Evolutionary conservation across 768 basidiomycete genomes (phyloP).

Genomic region (Austroboletus festivus): DNA sequence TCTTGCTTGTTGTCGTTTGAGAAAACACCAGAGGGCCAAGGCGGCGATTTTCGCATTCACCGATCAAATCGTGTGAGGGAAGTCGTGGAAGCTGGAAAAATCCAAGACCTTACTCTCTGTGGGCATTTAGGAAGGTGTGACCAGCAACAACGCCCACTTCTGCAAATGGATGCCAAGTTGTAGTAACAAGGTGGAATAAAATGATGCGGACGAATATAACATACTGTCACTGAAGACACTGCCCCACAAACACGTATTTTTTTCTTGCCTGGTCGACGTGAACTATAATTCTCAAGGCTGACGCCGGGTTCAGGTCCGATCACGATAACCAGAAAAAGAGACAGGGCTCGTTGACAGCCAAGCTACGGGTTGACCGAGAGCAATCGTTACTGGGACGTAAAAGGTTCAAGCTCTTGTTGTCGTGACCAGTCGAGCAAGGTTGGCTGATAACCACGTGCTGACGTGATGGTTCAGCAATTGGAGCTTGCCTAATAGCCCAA

Average conservation of each 20-base stretch:
- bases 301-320: constrained; percentile 10
- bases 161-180: constrained; percentile 1
- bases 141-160: background rate
- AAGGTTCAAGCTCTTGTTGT: too few species aligned
- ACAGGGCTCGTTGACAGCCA: too few species aligned
- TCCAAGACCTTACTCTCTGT: too few species aligned
- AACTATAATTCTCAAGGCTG: background rate
- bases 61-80: constrained; percentile 3
- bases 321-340: background rate
- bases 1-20: background rate
- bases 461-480: constrained; percentile 5
- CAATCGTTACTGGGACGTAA: too few species aligned
- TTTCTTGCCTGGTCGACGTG: constrained; percentile 2
- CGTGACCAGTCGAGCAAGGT: background rate
- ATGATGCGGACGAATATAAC: background rate
- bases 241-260: background rate
- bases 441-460: background rate
- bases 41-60: background rate
- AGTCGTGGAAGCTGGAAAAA: background rate
- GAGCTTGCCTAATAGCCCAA: too few species aligned
- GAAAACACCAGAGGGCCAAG: background rate
- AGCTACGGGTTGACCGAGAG: background rate
- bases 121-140: background rate
- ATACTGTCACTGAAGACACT: background rate
- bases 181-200: background rate